Evolutionary conservation across 805 yeast species (phyloP).

Genomic region (Ogataea parapolymorpha): DNA sequence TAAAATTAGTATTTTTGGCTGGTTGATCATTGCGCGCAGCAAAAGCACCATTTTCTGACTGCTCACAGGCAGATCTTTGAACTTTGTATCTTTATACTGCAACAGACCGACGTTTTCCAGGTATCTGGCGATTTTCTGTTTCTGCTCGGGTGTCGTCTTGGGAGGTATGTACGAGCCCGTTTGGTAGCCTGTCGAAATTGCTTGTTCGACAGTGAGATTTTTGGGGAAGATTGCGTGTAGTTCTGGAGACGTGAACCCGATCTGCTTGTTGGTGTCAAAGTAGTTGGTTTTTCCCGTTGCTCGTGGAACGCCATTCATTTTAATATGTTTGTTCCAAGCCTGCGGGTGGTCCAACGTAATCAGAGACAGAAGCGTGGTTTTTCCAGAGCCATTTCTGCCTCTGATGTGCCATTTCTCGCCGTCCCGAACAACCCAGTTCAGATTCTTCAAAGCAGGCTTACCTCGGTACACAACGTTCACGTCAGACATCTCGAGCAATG

Average conservation of each 20-base stretch:
- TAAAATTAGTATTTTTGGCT: conserved; percentile 73
- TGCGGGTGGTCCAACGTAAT: conserved; percentile 96
- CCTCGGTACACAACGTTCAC: conserved; percentile 68
- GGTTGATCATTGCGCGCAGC: conserved; percentile 70
- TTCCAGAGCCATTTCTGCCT: conserved; percentile 92
- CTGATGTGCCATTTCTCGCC: conserved; percentile 87
- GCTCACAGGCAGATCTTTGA: conserved; percentile 58
- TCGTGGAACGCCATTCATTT: conserved; percentile 63
- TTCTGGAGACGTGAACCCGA: conserved; percentile 91
- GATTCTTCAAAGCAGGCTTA: conserved; percentile 51
- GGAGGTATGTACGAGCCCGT: conserved; percentile 64
- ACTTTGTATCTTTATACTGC: conserved; percentile 35
- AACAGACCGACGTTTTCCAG: conserved; percentile 45
- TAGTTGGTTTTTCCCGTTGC: conserved; percentile 72
- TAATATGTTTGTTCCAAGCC: conserved; percentile 76
- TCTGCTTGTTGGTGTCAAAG: conserved; percentile 71
- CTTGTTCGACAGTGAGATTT: conserved; percentile 46
- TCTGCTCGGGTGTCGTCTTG: conserved; percentile 36
- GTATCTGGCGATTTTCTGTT: conserved; percentile 41
- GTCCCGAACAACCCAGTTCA: conserved; percentile 61
- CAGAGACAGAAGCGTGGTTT: conserved; percentile 79
- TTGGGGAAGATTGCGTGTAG: conserved; percentile 82
- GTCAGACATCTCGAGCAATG: conserved; percentile 50
- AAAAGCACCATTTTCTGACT: conserved; percentile 78
- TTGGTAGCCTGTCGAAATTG: conserved; percentile 69